phyloP scores from a whole-genome alignment of 1,284 basidiomycete genomes.

The Tylopilus orsonianus region DNA sequence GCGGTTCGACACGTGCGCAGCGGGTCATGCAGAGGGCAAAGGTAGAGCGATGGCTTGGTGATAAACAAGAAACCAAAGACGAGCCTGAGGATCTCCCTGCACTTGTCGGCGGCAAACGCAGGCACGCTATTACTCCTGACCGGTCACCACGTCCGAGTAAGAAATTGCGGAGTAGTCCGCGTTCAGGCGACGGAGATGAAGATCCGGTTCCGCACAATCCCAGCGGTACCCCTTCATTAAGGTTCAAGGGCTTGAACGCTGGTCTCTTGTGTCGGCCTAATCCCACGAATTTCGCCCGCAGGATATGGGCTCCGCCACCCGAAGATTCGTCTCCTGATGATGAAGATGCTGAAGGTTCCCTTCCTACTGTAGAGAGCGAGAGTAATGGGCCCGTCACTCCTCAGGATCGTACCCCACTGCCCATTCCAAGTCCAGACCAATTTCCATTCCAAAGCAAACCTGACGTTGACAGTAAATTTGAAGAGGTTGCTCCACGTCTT shows the following conservation, averaged over 20 bases:
- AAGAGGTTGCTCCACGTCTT: constrained; percentile 25
- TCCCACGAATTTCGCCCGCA: constrained; percentile 36
- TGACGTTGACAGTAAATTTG: constrained; percentile 21
- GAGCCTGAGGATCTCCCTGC: constrained; percentile 17
- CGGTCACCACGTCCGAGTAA: constrained; percentile 28
- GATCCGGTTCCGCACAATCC: constrained; percentile 30
- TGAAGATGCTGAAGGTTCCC: constrained; percentile 38
- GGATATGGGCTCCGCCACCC: constrained; percentile 36
- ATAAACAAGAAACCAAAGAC: constrained; percentile 28
- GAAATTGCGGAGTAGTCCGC: constrained; percentile 23
- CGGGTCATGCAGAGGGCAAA: constrained; percentile 42
- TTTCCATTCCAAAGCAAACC: constrained; percentile 26
- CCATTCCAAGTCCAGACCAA: constrained; percentile 34
- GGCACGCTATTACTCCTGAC: constrained; percentile 21
- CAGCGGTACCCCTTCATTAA: constrained; percentile 27
- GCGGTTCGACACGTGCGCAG: constrained; percentile 38
- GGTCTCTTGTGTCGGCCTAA: constrained; percentile 35
- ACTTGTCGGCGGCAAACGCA: constrained; percentile 28
- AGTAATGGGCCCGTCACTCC: constrained; percentile 51
- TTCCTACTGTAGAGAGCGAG: constrained; percentile 46
- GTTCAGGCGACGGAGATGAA: constrained; percentile 30
- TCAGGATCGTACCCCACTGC: constrained; percentile 39
- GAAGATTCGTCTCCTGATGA: constrained; percentile 37
- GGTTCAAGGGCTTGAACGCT: constrained; percentile 35
- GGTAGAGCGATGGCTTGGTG: constrained; percentile 36